Conservation (phyloP, 2,329 filamentous ascomycete species). For the Daldinia eschscholtzii region DNA sequence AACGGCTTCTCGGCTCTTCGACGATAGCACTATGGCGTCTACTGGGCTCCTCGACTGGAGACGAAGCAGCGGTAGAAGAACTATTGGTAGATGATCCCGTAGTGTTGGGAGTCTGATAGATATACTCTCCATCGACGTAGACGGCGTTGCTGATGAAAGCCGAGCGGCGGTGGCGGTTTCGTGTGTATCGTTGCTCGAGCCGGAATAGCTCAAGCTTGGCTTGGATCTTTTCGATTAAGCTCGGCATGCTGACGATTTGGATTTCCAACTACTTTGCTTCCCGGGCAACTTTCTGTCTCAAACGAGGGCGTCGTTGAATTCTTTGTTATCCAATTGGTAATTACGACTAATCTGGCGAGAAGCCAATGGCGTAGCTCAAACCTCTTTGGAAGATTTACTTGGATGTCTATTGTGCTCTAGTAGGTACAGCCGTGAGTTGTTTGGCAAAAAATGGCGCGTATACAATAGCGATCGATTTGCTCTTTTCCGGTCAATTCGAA, state of each 20-base stretch:
- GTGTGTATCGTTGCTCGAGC: constrained; percentile 94
- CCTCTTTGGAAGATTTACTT: constrained; percentile 19
- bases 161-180: constrained; percentile 85
- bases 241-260: constrained; percentile 53
- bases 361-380: constrained; percentile 16
- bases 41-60: constrained; percentile 40
- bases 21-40: constrained; percentile 44
- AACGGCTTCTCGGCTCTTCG: constrained; percentile 47
- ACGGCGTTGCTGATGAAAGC: constrained; percentile 90
- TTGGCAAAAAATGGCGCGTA: constrained; percentile 13
- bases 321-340: constrained; percentile 17
- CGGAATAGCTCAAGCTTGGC: constrained; percentile 90
- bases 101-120: constrained; percentile 76
- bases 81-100: constrained; percentile 68
- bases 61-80: constrained; percentile 46
- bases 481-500: constrained; percentile 7
- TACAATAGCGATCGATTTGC: constrained; percentile 24
- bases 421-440: constrained; percentile 8
- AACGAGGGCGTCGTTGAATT: constrained; percentile 1
- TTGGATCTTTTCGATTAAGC: constrained; percentile 71
- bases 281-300: background rate
- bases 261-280: background rate
- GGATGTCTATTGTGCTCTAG: constrained; percentile 21
- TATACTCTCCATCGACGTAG: constrained; percentile 96
- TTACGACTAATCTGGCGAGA: constrained; percentile 15